Base-by-base conservation (phyloP, 352 stramenopile genomes). In the Phytophthora lateralis region DNA sequence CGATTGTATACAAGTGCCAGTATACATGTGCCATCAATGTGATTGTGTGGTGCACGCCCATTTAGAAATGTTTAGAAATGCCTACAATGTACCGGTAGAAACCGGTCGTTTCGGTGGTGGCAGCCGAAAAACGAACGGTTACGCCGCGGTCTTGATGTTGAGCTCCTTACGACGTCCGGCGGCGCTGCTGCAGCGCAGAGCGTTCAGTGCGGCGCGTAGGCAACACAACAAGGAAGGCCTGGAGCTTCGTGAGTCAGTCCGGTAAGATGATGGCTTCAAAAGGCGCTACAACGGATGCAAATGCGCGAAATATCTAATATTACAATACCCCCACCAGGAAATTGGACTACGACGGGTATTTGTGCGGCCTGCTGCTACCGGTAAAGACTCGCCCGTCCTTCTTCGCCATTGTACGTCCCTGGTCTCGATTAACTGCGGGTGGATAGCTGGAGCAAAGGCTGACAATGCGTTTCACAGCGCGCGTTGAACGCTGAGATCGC, bases 401-500 rank as follows among this genome's bases (percentile, higher is more conserved):
- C 64, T 96, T 95, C 53, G 84, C 85, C 4, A 90, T 96, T 46
- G 88, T 96, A 68, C 39, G 80, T 58, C 24, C 3, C 10, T 35
- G 10, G 18, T 21, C 24, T 6, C 1, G 7, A 24, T 26, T 44
- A 26, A 6, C 7, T 44, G 38, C 0, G 15, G 4, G 11, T 15
- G 10, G 5, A 15, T n/a, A 37, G 26, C 18, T 50, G 12, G 47
- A 38, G 10, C 18, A 12, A 43, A 47, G 12, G 14, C 11, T 58
- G 26, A 44, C 10, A 44, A 27, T 21, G 24, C 6, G 4, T 44
- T 24, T 18, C 55, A 24, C 56, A 96, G 75, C 87, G 91, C 87
- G 91, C 91, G 2, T 73, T 97, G 56, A 98, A 98, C 55, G 85
- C 91, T 10, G 92, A 98, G 70, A 77, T 96, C 50, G 88, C 92